These are phyloP conservation scores for Lenwebbia sp. DNA, from an alignment of 345 rosid species.

Conservation along the genomic window DNA sequence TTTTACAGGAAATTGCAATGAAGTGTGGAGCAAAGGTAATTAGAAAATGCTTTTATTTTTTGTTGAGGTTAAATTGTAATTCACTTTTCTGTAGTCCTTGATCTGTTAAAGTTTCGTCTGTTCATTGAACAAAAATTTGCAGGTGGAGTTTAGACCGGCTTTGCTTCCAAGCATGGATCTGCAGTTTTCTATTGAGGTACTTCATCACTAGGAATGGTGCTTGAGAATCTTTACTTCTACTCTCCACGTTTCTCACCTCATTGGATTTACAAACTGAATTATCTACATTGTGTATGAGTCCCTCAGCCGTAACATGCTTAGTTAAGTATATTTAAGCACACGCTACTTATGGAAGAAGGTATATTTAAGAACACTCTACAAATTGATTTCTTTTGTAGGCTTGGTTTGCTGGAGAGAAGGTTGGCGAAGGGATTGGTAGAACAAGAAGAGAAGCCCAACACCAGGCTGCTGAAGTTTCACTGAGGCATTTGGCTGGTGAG, in stretches of 20 bases:
- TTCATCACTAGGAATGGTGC: not conserved
- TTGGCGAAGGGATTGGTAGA: constrained; percentile 77
- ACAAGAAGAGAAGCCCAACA: constrained; percentile 80
- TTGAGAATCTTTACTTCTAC: not conserved
- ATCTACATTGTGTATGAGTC: not conserved
- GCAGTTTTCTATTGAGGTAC: constrained; percentile 84
- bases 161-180: constrained; percentile 60
- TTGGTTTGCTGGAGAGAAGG: constrained; percentile 74
- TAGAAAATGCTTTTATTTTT: not conserved
- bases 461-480: constrained; percentile 73
- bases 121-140: constrained; percentile 3
- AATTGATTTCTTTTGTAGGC: constrained; percentile 32
- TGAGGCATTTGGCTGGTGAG: constrained; percentile 71
- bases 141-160: constrained; percentile 73
- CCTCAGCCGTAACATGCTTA: not conserved
- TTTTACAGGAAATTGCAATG: constrained; percentile 64
- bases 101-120: not conserved
- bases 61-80: not conserved
- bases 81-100: not conserved
- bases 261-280: not conserved
- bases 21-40: constrained; percentile 86
- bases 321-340: not conserved
- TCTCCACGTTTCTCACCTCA: not conserved
- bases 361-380: not conserved
- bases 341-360: not conserved